Evolutionary conservation across 805 yeast species (phyloP).

Genomic region (Yamadazyma paraphyllophila): DNA sequence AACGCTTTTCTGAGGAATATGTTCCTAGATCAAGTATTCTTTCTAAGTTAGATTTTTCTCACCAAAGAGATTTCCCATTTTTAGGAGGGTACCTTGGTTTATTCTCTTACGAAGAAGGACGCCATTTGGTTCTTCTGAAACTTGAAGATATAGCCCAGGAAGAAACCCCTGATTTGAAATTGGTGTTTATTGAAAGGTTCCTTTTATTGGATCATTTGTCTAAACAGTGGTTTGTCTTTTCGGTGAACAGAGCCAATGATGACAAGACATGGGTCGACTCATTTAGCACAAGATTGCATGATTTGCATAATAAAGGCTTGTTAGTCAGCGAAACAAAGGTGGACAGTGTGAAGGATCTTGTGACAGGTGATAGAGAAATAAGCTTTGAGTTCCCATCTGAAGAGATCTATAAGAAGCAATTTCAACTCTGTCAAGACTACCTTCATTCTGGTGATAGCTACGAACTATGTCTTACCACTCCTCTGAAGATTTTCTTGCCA

Average conservation of each 20-base stretch:
- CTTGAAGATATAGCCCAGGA: slow-evolving; percentile 33
- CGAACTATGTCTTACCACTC: slow-evolving; percentile 86
- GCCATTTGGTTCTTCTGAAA: slow-evolving; percentile 33
- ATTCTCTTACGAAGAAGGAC: slow-evolving; percentile 86
- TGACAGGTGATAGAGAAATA: slow-evolving; percentile 19
- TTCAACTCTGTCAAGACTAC: slow-evolving; percentile 61
- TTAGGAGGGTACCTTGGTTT: slow-evolving; percentile 90
- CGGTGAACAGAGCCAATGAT: slow-evolving; percentile 38
- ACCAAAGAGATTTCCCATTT: slow-evolving; percentile 58
- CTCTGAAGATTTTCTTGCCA: slow-evolving; percentile 58
- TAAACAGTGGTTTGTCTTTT: slow-evolving; percentile 48
- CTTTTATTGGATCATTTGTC: slow-evolving; percentile 52
- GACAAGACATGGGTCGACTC: slow-evolving; percentile 39
- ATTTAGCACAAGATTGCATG: slow-evolving; percentile 13
- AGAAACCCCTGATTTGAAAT: slow-evolving; percentile 66
- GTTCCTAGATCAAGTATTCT: slow-evolving; percentile 30
- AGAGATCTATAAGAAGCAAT: slow-evolving; percentile 51
- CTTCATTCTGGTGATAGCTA: slow-evolving; percentile 85
- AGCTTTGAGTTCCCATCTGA: slow-evolving; percentile 50
- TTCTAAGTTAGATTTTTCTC: slow-evolving; percentile 15
- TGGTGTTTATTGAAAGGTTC: slow-evolving; percentile 67
- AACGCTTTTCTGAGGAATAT: slow-evolving; percentile 41
- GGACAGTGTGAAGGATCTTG: slow-evolving; percentile 23
- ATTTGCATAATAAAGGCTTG: slow-evolving; percentile 6
- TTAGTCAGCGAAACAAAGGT: slow-evolving; percentile 7